Evolutionary conservation across 305 asterid species (phyloP), one percentile per base, ranked within the genome.

Genomic region (Solanum hybrid): DNA sequence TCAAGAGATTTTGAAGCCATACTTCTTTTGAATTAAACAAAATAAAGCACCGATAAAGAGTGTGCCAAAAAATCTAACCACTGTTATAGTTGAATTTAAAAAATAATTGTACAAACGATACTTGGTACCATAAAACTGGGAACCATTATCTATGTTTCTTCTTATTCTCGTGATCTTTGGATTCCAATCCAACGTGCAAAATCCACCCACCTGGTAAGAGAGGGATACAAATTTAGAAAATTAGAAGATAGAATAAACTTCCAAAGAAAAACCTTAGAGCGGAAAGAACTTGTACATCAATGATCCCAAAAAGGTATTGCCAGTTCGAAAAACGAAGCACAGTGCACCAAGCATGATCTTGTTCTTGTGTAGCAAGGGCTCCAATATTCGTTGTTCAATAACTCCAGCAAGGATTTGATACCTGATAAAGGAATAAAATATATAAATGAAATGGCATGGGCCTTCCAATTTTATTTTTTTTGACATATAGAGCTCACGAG

Each of bases 231-330:
- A 88, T 22, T 51, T 51, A 31, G 22, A 87, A 27, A 51, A 61
- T 2, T 61, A n/a, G 20, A 78, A 81, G 33, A 22, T 83, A 70
- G 51, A 84, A 70, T 86, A 41, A 45, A 57, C 26, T 33, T 36
- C 73, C 36, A 10, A 17, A 27, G 17, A 72, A 75, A 82, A 34
- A 79, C 76, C 72, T 77, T 57, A 68, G 34, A 32, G 73, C 4
- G 7, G 82, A 6, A 31, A 61, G 72, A 61, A 70, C 17, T 36
- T 95, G 93, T 94, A 96, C 99, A 97, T 94, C 89, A 97, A 89
- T 76, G 99, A 97, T 7, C 99, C 99, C 94, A 97, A 93, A 91
- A 97, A 97, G 88, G 99, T 97, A 75, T 97, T 97, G 89, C 99
- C 99, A 7, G 99, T 97, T 92, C 99, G 93, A 72, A 96, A 98